Conservation (phyloP, 306 rosid species). For the Cicer pinnatifidum region DNA sequence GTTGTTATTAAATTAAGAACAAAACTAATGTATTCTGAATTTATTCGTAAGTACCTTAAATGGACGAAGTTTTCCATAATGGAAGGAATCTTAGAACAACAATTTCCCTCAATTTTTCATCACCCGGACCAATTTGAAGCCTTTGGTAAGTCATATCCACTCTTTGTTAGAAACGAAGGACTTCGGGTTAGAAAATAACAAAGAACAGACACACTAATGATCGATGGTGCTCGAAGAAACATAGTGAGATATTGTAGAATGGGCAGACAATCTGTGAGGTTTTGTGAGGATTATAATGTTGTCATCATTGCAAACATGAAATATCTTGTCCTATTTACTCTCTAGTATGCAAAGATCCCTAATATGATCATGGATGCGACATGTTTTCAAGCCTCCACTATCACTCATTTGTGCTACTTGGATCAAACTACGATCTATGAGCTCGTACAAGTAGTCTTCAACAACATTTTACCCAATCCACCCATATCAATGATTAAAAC, state of each 20-base stretch:
- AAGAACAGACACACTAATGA: constrained; percentile 31
- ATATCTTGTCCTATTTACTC: constrained; percentile 30
- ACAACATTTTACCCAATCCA: constrained; percentile 19
- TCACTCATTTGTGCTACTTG: constrained; percentile 1
- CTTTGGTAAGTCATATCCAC: constrained; percentile 24
- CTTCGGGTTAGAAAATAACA: background rate
- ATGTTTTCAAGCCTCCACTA: constrained; percentile 18
- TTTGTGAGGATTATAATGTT: background rate
- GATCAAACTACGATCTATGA: constrained; percentile 43
- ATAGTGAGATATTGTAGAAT: background rate
- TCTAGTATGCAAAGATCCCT: constrained; percentile 36
- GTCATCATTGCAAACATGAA: constrained; percentile 12
- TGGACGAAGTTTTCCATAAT: constrained; percentile 21
- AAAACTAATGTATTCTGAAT: fast-evolving
- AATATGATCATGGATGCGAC: constrained; percentile 41
- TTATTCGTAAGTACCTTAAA: constrained; percentile 40
- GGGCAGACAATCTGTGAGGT: constrained; percentile 39
- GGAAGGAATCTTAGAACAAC: background rate
- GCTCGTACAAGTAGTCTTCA: too few relatives aligned
- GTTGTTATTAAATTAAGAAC: constrained; percentile 41
- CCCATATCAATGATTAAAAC: constrained; percentile 27
- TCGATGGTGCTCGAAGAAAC: constrained; percentile 32
- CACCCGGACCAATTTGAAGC: constrained; percentile 38
- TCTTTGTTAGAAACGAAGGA: fast-evolving
- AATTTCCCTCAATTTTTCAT: background rate